Percentiles rank a stretch among this genome's conserved stretches.
These are phyloP conservation scores for Xylaria sp. DNA, from an alignment of 2,329 filamentous ascomycete species.

Conservation along the genomic window DNA sequence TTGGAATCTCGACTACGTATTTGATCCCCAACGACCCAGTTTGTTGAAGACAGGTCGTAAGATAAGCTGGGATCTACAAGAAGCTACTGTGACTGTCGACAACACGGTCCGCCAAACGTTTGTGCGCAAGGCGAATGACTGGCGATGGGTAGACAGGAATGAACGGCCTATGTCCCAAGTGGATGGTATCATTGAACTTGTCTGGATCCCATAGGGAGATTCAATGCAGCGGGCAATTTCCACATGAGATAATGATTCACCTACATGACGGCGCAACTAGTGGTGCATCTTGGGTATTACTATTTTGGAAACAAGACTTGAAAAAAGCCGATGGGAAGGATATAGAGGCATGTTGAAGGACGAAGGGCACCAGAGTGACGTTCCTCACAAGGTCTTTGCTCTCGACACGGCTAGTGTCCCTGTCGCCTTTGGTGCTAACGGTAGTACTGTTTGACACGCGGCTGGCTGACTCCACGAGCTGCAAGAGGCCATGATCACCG, in stretches of 20 bases:
- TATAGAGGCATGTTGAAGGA: conserved; percentile 15
- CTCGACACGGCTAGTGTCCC: not conserved
- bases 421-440: not conserved
- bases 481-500: conserved; percentile 1
- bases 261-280: conserved; percentile 40
- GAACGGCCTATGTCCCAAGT: conserved; percentile 62
- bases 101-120: conserved; percentile 65
- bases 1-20: conserved; percentile 63
- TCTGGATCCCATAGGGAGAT: conserved; percentile 61
- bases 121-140: conserved; percentile 63
- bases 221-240: conserved; percentile 22
- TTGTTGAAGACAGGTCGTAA: conserved; percentile 62
- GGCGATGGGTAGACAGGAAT: conserved; percentile 61
- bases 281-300: conserved; percentile 39
- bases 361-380: not conserved
- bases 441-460: not conserved
- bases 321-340: conserved; percentile 23
- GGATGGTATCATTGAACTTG: conserved; percentile 67
- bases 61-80: conserved; percentile 65
- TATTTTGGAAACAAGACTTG: conserved; percentile 36
- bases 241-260: conserved; percentile 37
- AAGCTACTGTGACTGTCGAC: conserved; percentile 59
- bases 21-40: conserved; percentile 61
- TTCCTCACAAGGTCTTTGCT: not conserved
- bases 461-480: conserved; percentile 11